A percentile compares a stretch with the other conserved stretches of the same genome.
Conservation (phyloP, 331 rosid species). For the Malus hybrid region DNA sequence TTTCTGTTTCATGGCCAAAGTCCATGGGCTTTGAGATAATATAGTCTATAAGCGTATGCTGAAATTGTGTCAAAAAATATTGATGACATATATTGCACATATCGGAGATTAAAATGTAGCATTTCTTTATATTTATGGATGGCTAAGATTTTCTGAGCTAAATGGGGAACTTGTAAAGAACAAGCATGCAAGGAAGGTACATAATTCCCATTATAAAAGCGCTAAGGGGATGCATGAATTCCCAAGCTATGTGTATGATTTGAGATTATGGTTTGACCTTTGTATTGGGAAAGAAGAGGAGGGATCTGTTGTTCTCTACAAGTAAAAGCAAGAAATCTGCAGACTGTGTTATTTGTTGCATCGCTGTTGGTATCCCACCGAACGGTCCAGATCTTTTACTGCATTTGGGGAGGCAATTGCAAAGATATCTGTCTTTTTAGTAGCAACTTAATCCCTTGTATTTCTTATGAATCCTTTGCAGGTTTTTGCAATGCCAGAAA, state of each 20-base stretch:
- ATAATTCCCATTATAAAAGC: not conserved
- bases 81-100: no score
- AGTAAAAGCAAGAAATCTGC: not conserved
- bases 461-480: constrained; percentile 24
- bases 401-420: not conserved
- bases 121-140: not conserved
- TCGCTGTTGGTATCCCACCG: not conserved
- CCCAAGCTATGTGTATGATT: not conserved
- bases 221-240: not conserved
- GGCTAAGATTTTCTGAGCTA: not conserved
- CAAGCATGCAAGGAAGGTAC: not conserved
- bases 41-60: no score
- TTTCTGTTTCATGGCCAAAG: not conserved
- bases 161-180: not conserved
- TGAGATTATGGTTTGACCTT: not conserved
- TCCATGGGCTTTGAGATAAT: not conserved
- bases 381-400: not conserved
- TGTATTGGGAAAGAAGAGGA: not conserved
- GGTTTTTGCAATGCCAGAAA: constrained; percentile 99
- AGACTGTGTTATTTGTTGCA: not conserved
- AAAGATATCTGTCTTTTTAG: not conserved
- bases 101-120: not conserved
- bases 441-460: not conserved
- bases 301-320: not conserved
- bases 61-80: no score